These are phyloP conservation scores for Penicillium odoratum DNA, from an alignment of 495 filamentous ascomycete species.

Conservation along the genomic window DNA sequence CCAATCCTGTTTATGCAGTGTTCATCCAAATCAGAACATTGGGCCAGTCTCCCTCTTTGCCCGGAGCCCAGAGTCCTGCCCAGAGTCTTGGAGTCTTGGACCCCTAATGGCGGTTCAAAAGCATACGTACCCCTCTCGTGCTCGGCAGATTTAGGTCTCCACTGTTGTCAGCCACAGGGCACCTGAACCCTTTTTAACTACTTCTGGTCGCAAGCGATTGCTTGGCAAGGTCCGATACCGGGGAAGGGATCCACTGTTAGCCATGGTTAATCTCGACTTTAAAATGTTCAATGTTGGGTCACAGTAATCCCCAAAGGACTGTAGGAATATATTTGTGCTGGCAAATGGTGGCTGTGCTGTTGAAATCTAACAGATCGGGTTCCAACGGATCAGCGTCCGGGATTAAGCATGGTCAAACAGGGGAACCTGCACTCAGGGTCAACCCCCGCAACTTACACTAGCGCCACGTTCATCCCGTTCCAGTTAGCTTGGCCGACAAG, in stretches of 20 bases:
- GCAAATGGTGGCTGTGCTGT: neutral
- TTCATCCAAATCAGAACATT: neutral
- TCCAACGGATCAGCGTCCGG: neutral
- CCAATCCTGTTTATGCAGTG: neutral
- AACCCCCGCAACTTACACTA: neutral
- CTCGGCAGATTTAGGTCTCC: neutral
- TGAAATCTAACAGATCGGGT: neutral
- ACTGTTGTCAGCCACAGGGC: neutral
- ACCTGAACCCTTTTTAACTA: neutral
- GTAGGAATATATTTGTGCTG: neutral
- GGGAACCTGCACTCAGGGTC: neutral
- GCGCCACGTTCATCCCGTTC: neutral
- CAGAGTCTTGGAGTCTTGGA: neutral
- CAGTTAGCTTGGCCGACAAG: neutral
- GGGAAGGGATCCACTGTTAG: neutral
- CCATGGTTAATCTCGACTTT: neutral
- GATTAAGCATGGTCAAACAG: neutral
- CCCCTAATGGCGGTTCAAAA: neutral
- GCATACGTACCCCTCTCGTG: neutral
- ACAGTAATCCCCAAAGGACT: too few species aligned
- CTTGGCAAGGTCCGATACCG: neutral
- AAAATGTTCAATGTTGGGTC: neutral
- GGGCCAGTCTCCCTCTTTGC: neutral
- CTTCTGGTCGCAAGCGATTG: neutral
- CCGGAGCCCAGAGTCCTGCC: neutral